Evolutionary conservation across 2,329 filamentous ascomycete genomes (phyloP), one percentile per base, ranked within the genome.

Genomic region (Coniochaeta sp.): DNA sequence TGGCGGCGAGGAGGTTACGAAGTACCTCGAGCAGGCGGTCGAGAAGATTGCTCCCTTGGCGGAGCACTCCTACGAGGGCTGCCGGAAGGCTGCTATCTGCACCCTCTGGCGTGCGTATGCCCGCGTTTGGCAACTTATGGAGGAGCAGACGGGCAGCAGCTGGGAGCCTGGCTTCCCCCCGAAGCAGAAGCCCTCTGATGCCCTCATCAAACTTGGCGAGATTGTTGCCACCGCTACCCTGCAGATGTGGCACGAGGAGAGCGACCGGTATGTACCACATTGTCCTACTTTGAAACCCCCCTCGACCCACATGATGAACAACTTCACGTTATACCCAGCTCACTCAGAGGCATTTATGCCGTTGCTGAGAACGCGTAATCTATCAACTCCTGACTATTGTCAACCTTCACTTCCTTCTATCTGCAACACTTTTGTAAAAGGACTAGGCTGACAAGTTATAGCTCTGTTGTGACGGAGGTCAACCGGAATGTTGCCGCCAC

Each of bases 261-360:
- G 85, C 65, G 94, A 99, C 71, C 84, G 91, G 91, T 96, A 87
- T 66, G 92, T 90, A 22, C 45, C 45, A 28, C 26, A 31, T 42
- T 48, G 32, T 57, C 55, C 55, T 55, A 42, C 56, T 26, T 16
- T 51, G 3, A 18, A 30, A 49, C 52, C 22, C 9, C 18, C 7
- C 7, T 54, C 38, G 51, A 26, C 10, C 27, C 3, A 48, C 64
- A 85, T 90, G 91, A 96, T 96, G 91, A 96, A 73, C 77, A 81
- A 76, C 71, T 75, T 82, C 27, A 84, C 89, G 89, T 91, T 91
- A 92, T 82, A 92, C 92, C 91, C 91, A 96, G 91, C 91, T 96
- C 92, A 96, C 91, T 96, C 89, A 89, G 87, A 97, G 86, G 85
- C 89, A 81, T 75, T 74, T 80, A 73, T 83, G 87, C 83, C 83